phyloP scores from a whole-genome alignment of 106 monocot genomes.

The Hemerocallis citrina region DNA sequence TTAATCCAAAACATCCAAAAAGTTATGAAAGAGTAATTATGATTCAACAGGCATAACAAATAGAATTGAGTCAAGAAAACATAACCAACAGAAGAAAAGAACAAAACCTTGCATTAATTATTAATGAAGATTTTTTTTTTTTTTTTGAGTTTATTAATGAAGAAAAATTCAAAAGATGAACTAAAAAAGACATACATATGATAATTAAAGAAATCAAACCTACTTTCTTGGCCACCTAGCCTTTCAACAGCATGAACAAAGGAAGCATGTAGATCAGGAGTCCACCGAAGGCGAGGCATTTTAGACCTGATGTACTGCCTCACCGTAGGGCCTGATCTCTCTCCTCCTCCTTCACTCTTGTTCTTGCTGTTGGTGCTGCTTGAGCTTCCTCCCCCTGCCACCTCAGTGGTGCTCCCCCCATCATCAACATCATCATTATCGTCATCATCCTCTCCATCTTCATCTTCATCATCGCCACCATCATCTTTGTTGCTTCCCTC shows the following conservation, averaged over 20 bases:
- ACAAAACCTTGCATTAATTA: background rate
- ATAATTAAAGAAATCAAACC: background rate
- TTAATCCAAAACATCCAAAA: no score
- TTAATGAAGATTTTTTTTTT: no score
- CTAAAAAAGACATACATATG: background rate
- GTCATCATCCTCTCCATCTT: slow-evolving; percentile 5
- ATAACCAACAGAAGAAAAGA: no score
- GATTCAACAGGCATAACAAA: no score
- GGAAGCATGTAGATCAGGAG: slow-evolving; percentile 58
- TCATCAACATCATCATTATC: slow-evolving; percentile 34
- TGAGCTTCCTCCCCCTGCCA: background rate
- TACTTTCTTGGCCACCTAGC: slow-evolving; percentile 77
- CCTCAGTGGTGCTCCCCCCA: slow-evolving; percentile 36
- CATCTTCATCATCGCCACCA: slow-evolving; percentile 7
- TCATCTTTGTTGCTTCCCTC: slow-evolving; percentile 1
- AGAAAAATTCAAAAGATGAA: no score
- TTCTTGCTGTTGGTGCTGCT: slow-evolving; percentile 18
- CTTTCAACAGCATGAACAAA: slow-evolving; percentile 67
- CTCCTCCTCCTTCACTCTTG: slow-evolving; percentile 13
- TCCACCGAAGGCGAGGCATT: slow-evolving; percentile 62
- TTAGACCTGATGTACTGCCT: slow-evolving; percentile 75
- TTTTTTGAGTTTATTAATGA: no score
- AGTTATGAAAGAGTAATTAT: no score
- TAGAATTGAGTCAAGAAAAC: no score
- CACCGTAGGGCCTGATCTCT: slow-evolving; percentile 16